Percentiles rank a stretch among this genome's conserved stretches.
Evolutionary conservation across 306 rosid species (phyloP).

Genomic region (Prunus mira): DNA sequence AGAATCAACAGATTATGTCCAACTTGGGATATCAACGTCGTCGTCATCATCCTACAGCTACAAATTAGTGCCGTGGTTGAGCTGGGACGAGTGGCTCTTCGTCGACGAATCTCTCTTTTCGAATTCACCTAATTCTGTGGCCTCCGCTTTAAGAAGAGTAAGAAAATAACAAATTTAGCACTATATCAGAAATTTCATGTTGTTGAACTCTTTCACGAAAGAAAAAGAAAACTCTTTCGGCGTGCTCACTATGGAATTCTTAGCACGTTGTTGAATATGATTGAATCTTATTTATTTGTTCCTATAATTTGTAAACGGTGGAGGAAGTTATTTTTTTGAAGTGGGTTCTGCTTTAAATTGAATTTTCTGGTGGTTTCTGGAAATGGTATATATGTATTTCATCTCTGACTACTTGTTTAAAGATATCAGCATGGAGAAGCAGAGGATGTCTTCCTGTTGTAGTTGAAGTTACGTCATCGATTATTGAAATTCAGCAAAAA

Average conservation of each 20-base stretch:
- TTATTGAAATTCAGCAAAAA: constrained; percentile 60
- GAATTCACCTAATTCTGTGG: constrained; percentile 45
- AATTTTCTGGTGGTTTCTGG: background rate
- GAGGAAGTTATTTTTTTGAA: background rate
- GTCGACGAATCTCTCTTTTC: constrained; percentile 72
- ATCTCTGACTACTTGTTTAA: constrained; percentile 11
- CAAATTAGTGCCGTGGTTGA: constrained; percentile 86
- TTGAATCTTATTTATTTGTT: background rate
- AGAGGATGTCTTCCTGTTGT: constrained; percentile 78
- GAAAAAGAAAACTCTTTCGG: background rate
- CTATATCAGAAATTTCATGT: background rate
- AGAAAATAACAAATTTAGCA: background rate
- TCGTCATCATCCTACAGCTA: constrained; percentile 29
- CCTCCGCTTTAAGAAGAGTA: constrained; percentile 70
- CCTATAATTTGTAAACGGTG: background rate
- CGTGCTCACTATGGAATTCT: background rate
- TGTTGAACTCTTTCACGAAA: background rate
- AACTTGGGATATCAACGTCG: background rate
- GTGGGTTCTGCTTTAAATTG: background rate
- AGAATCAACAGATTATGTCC: constrained; percentile 4
- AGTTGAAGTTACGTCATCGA: constrained; percentile 66
- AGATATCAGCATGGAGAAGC: constrained; percentile 85
- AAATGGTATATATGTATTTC: background rate
- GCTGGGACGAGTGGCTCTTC: constrained; percentile 86
- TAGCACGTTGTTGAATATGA: background rate